Evolutionary conservation across 2,329 filamentous ascomycete genomes (phyloP), one percentile per base, ranked within the genome.

Genomic region (Diplodia seriata): DNA sequence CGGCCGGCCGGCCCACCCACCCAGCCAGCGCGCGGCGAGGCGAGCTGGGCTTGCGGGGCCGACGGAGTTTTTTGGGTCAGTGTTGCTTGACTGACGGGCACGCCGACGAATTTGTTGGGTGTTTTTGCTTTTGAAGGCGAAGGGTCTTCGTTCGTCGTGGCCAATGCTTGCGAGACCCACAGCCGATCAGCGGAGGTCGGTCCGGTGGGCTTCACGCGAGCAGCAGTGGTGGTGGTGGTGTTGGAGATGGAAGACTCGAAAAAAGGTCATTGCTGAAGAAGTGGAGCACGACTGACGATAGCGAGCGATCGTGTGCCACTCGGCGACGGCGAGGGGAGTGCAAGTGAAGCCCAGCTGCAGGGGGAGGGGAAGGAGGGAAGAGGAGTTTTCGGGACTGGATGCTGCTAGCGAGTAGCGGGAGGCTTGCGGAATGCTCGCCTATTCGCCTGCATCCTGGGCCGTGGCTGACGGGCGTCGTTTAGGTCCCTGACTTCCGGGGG

Each of bases 341-440:
- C 3, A 47, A 14, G 38, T 23, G 20, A 15, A 47, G 26, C 23
- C 14, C 26, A 26, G 56, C 14, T 59, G 33, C 43, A 53, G 23
- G 56, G 56, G 33, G 38, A 36, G 56, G 23, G 23, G 38, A 14
- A 36, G 3, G 23, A 23, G 33, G 54, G 23, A 11, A 23, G 31
- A 11, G 36, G 29, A 29, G 9, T 20, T 38, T 33, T 31, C 36
- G 56, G 56, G 56, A 59, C 26, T 38, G 56, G 12, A 31, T 20
- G 12, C 33, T 38, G 36, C 26, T 38, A 33, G 31, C 29, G n/a
- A 26, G 38, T 31, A 15, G 38, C 33, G 54, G 40, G 57, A 11
- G 43, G 59, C 59, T 36, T 7, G n/a, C 59, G 59, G 59, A 38
- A 20, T 1, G 31, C 43, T 51, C 59, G 59, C 59, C 59, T 38